Conservation (phyloP, 371 early-diverging fungal species). For the Rhizopus sp. region DNA sequence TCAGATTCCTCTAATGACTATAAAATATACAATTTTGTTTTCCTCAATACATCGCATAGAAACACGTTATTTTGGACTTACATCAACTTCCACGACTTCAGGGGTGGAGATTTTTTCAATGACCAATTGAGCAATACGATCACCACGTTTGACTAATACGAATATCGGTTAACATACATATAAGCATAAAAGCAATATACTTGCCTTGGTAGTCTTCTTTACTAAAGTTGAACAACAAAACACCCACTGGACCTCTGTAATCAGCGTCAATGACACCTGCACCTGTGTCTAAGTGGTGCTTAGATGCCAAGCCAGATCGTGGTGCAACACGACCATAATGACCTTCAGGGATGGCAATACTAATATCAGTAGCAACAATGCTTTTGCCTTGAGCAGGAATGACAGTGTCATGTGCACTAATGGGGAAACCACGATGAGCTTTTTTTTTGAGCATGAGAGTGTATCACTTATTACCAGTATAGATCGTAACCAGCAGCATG, state of each 20-base stretch:
- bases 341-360: conserved; percentile 81
- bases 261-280: conserved; percentile 98
- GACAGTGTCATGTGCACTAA: conserved; percentile 63
- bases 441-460: not conserved
- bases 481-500: conserved; percentile 96
- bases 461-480: conserved; percentile 62
- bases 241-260: conserved; percentile 83
- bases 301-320: conserved; percentile 89
- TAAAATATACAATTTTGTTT: not conserved
- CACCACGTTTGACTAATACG: conserved; percentile 75
- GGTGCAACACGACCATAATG: conserved; percentile 97
- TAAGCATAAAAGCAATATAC: conserved; percentile 14
- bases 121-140: conserved; percentile 97
- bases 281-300: conserved; percentile 91
- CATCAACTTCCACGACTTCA: conserved; percentile 77
- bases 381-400: conserved; percentile 77
- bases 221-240: conserved; percentile 92
- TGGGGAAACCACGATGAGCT: not conserved
- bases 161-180: conserved; percentile 44
- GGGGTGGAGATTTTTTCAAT: conserved; percentile 87
- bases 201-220: conserved; percentile 77
- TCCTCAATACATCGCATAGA: not conserved
- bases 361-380: conserved; percentile 82
- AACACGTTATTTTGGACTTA: conserved; percentile 19
- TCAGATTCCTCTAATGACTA: conserved; percentile 74